These are phyloP conservation scores for Russula compacta DNA, from an alignment of 768 basidiomycete genomes.

Conservation along the genomic window DNA sequence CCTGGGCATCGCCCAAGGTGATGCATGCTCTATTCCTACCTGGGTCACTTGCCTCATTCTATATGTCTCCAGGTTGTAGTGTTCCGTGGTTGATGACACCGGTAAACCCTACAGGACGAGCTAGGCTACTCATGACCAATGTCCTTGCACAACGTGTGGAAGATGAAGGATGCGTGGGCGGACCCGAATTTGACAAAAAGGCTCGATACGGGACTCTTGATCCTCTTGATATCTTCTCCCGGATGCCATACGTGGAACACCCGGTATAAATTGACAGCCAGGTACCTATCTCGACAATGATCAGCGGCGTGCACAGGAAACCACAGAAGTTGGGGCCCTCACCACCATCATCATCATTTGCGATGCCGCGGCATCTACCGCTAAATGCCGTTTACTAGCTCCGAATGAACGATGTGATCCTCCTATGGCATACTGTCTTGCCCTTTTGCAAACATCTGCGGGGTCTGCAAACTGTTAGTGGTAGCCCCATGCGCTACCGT, in stretches of 20 bases:
- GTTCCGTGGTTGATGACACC: background rate
- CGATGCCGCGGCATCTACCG: conserved; percentile 9
- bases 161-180: background rate
- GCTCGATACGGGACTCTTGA: background rate
- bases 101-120: background rate
- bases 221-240: background rate
- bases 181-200: background rate
- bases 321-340: conserved; percentile 1
- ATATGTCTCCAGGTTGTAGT: background rate
- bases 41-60: background rate
- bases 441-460: background rate
- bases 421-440: background rate
- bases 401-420: background rate
- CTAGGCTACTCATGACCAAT: background rate
- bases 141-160: background rate
- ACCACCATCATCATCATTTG: background rate
- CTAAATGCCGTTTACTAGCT: background rate
- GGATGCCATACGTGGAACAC: conserved; percentile 8
- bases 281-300: conserved; percentile 14
- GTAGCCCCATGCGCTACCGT: conserved; percentile 7
- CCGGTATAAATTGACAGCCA: background rate
- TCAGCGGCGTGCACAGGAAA: conserved; percentile 10
- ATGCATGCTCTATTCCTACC: background rate
- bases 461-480: background rate
- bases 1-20: background rate